Percentiles rank a stretch among this genome's conserved stretches.
Evolutionary conservation across 495 filamentous ascomycete species (phyloP).

Genomic region (Penicillium daleae): DNA sequence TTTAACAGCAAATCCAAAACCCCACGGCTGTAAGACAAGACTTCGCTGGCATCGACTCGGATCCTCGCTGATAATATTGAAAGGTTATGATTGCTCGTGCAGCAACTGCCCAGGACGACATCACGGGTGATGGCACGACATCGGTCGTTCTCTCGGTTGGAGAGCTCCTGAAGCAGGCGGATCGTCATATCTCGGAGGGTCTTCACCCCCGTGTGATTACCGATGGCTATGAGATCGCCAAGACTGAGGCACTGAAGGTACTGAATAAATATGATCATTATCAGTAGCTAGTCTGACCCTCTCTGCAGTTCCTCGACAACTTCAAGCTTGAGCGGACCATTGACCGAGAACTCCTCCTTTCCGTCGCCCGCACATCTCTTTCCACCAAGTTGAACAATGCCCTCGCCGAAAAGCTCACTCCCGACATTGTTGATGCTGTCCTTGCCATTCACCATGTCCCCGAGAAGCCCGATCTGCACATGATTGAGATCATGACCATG

Average conservation of each 20-base stretch:
- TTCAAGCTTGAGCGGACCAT: slow-evolving; percentile 89
- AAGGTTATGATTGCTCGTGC: slow-evolving; percentile 97
- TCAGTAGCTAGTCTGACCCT: slow-evolving; percentile 20
- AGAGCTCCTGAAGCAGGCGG: slow-evolving; percentile 96
- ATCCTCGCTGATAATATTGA: slow-evolving; percentile 30
- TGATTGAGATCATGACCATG: slow-evolving; percentile 99
- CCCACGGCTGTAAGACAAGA: slow-evolving; percentile 71
- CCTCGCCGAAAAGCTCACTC: slow-evolving; percentile 88
- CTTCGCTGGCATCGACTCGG: slow-evolving; percentile 17
- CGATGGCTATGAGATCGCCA: slow-evolving; percentile 96
- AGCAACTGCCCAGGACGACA: slow-evolving; percentile 97
- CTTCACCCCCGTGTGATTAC: slow-evolving; percentile 96
- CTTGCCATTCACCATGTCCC: slow-evolving; percentile 88
- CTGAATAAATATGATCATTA: not conserved
- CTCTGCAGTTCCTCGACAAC: slow-evolving; percentile 79
- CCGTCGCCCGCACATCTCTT: slow-evolving; percentile 91
- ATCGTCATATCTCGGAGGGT: slow-evolving; percentile 90
- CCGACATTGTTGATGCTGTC: slow-evolving; percentile 93
- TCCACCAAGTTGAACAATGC: slow-evolving; percentile 89
- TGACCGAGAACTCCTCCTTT: slow-evolving; percentile 91
- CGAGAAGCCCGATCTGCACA: slow-evolving; percentile 94
- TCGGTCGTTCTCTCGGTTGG: slow-evolving; percentile 94
- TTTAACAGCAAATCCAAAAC: slow-evolving; percentile 73
- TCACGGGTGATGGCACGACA: slow-evolving; percentile 96
- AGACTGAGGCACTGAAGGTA: slow-evolving; percentile 87